Base-by-base conservation (phyloP, 2,329 filamentous ascomycete species). In the Zopfia rhizophila region DNA sequence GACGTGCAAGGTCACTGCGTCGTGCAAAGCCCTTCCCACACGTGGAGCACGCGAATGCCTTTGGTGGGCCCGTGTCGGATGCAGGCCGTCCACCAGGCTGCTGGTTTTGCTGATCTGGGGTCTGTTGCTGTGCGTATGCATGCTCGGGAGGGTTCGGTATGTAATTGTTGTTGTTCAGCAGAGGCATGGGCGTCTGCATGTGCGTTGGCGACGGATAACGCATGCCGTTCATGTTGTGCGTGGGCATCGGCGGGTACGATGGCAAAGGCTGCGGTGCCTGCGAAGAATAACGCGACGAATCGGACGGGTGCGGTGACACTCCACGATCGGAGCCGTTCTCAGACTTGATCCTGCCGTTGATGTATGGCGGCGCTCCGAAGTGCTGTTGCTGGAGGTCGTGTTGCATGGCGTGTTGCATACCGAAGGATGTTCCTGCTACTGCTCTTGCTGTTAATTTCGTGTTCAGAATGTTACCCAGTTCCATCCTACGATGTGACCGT, bases 1-100 rank as follows among this genome's bases (percentile, higher is more conserved):
- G 94, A 63, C 94, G 85, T 54, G 92, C 91, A 38, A 97, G 84
- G 75, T 99, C 94, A 74, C 93, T 97, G 56, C 94, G 83, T 64
- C 94, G 82, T 39, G 94, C 94, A 70, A 99, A 99, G 17, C 88
- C 89, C 74, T 97, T 97, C 46, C 82, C 83, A 71, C 94, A 99
- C 3, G 89, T 93, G 55, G 86, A 89, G 75, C 94, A 99, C 16
- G 91, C 87, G 66, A 94, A 97, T 1, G 90, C 86, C 75, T 97
- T 89, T 8, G 83, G 80, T 21, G 82, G 78, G 58, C 79, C 68
- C 70, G 76, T 66, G 60, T 74, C 77, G 52, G 65, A 75, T 61
- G 67, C 71, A 48, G 72, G 72, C 56, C 75, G 74, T 39, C 72
- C 65, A 59, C 72, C 69, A 61, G 57, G 61, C 72, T 69, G 57